A percentile compares a stretch with the other conserved stretches of the same genome.
Evolutionary conservation across 768 basidiomycete genomes (phyloP).

Genomic region (Crucibulum laeve): DNA sequence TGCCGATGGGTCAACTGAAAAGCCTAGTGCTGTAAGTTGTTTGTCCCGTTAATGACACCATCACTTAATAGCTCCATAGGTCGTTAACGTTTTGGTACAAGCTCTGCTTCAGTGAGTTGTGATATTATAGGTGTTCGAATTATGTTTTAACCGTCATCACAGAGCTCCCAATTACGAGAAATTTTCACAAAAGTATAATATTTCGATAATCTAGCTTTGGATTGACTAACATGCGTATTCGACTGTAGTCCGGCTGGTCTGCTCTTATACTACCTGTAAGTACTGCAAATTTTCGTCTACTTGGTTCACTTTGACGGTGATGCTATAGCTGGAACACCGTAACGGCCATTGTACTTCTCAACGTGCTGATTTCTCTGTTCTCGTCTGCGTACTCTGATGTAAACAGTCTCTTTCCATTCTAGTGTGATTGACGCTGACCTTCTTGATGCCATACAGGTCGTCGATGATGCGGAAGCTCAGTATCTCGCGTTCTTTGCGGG

Average conservation of each 20-base stretch:
- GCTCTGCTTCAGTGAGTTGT: constrained; percentile 69
- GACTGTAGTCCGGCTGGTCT: constrained; percentile 49
- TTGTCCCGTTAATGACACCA: constrained; percentile 2
- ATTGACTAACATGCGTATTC: background rate
- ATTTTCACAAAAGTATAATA: constrained; percentile 44
- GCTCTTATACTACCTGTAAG: constrained; percentile 76
- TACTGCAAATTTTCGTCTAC: background rate
- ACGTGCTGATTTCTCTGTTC: constrained; percentile 94
- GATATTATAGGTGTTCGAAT: background rate
- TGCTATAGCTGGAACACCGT: constrained; percentile 71
- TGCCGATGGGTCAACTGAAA: constrained; percentile 74
- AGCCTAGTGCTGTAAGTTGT: constrained; percentile 38
- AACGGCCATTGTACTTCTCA: constrained; percentile 81
- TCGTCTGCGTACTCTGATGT: constrained; percentile 90
- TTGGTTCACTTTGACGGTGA: background rate
- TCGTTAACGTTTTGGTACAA: constrained; percentile 73
- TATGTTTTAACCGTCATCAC: background rate
- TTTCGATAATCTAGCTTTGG: background rate
- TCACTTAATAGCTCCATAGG: constrained; percentile 26
- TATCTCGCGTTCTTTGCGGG: constrained; percentile 87
- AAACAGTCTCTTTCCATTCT: constrained; percentile 15
- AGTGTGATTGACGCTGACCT: background rate
- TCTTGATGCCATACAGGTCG: constrained; percentile 41
- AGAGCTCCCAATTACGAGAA: constrained; percentile 67
- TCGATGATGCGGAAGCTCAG: constrained; percentile 84